Evolutionary conservation across 495 filamentous ascomycete species (phyloP).

Genomic region (Penicillium nucicola): DNA sequence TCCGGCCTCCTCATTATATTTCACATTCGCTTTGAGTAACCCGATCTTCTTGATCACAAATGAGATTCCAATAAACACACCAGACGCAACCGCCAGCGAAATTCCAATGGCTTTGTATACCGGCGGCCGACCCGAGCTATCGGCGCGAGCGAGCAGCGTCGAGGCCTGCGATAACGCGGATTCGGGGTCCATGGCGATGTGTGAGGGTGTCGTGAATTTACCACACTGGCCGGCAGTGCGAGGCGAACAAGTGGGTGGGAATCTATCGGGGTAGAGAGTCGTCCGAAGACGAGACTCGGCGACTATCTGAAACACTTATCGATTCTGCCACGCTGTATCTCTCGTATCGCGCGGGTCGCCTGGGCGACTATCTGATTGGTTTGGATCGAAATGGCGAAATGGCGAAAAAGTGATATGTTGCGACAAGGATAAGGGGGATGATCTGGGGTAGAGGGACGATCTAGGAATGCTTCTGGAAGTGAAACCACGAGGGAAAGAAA

Average conservation of each 20-base stretch:
- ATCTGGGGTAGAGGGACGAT: constrained; percentile 1
- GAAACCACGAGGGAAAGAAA: constrained; percentile 6
- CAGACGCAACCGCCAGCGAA: constrained; percentile 79
- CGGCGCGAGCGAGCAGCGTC: constrained; percentile 45
- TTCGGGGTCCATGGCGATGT: constrained; percentile 42
- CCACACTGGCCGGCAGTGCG: constrained; percentile 30
- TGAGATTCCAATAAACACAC: constrained; percentile 89
- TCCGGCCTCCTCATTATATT: constrained; percentile 94
- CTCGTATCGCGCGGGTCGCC: constrained; percentile 20
- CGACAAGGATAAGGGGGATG: not conserved
- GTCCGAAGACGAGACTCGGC: constrained; percentile 27
- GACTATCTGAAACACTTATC: constrained; percentile 25
- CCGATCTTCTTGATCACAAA: constrained; percentile 96
- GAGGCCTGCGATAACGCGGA: constrained; percentile 37
- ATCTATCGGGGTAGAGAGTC: constrained; percentile 17
- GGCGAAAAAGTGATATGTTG: not conserved
- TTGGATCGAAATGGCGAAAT: not conserved
- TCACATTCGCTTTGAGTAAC: constrained; percentile 85
- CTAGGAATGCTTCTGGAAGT: constrained; percentile 24
- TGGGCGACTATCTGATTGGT: constrained; percentile 2
- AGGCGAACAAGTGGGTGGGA: not conserved
- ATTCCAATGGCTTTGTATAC: constrained; percentile 88
- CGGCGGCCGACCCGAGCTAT: constrained; percentile 46
- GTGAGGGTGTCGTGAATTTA: not conserved
- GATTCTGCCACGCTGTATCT: constrained; percentile 1